These are phyloP conservation scores for Leucogyrophana mollusca DNA, from an alignment of 768 basidiomycete genomes.

Conservation along the genomic window DNA sequence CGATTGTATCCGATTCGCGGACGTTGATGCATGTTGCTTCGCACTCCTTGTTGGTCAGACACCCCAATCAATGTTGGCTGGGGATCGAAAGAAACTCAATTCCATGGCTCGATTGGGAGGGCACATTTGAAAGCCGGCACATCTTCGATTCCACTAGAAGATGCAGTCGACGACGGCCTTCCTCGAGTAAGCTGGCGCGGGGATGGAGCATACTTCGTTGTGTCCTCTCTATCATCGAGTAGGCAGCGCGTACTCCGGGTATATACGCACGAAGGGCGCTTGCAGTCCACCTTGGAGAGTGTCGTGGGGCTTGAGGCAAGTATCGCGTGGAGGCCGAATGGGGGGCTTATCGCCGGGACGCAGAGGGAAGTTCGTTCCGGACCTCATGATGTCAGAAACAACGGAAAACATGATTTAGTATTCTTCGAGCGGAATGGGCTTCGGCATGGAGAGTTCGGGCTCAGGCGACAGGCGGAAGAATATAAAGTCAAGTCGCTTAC, in stretches of 20 bases:
- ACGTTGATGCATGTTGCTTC: conserved; percentile 1
- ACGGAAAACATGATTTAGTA: conserved; percentile 78
- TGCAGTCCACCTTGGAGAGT: conserved; percentile 84
- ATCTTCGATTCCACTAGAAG: conserved; percentile 37
- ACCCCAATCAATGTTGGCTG: conserved; percentile 95
- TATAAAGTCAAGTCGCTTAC: conserved; percentile 72
- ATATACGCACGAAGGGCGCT: conserved; percentile 45
- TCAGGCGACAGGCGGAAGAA: conserved; percentile 44
- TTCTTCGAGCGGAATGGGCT: conserved; percentile 97
- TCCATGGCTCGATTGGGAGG: conserved; percentile 94
- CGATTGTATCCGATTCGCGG: background rate
- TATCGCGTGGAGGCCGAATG: conserved; percentile 84
- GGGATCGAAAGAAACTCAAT: conserved; percentile 97
- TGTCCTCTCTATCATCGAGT: conserved; percentile 71
- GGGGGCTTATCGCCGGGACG: conserved; percentile 78
- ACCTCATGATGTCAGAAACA: conserved; percentile 64
- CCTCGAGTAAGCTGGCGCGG: conserved; percentile 92
- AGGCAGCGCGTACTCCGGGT: conserved; percentile 24
- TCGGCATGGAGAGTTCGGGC: conserved; percentile 82
- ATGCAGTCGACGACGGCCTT: conserved; percentile 65
- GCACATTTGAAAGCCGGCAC: conserved; percentile 55
- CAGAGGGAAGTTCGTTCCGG: conserved; percentile 77
- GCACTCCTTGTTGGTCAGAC: conserved; percentile 43
- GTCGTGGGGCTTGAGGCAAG: conserved; percentile 80
- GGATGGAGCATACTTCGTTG: conserved; percentile 84